phyloP scores from a whole-genome alignment of 192 early-diverging fungal genomes.

The Funneliformis geosporum region DNA sequence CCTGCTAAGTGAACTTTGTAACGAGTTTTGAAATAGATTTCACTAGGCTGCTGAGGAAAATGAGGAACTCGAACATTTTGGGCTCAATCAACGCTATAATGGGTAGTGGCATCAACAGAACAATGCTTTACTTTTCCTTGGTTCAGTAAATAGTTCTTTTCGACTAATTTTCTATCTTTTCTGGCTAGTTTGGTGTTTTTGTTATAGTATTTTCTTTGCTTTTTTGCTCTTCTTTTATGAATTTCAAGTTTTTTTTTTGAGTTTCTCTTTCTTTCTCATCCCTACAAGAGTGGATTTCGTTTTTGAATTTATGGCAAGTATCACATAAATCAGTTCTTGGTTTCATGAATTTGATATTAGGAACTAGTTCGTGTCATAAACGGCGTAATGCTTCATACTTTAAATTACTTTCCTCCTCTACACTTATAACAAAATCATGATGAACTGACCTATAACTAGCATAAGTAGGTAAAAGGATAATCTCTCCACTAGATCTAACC shows the following conservation, averaged over 20 bases:
- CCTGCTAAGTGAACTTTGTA: constrained; percentile 29
- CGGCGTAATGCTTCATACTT: constrained; percentile 25
- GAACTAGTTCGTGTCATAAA: constrained; percentile 25
- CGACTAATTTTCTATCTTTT: constrained; percentile 20
- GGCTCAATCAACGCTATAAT: constrained; percentile 25
- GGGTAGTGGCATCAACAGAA: neutral
- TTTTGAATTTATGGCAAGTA: constrained; percentile 9
- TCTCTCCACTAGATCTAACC: neutral
- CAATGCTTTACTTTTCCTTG: constrained; percentile 11
- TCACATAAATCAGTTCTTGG: constrained; percentile 26
- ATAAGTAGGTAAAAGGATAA: constrained; percentile 14
- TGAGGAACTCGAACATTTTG: constrained; percentile 28
- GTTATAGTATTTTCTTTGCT: constrained; percentile 26
- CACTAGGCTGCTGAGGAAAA: neutral
- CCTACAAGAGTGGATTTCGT: constrained; percentile 10
- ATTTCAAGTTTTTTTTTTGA: constrained; percentile 8
- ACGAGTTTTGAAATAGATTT: constrained; percentile 2
- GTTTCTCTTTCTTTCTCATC: neutral
- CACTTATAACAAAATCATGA: constrained; percentile 14
- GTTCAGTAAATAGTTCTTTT: neutral
- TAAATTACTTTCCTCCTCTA: neutral
- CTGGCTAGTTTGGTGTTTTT: constrained; percentile 28
- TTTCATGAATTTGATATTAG: constrained; percentile 24
- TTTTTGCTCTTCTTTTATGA: neutral
- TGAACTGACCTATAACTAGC: constrained; percentile 10